phyloP scores from a whole-genome alignment of 148 eudicot species.

The Euryodendron excelsum region DNA sequence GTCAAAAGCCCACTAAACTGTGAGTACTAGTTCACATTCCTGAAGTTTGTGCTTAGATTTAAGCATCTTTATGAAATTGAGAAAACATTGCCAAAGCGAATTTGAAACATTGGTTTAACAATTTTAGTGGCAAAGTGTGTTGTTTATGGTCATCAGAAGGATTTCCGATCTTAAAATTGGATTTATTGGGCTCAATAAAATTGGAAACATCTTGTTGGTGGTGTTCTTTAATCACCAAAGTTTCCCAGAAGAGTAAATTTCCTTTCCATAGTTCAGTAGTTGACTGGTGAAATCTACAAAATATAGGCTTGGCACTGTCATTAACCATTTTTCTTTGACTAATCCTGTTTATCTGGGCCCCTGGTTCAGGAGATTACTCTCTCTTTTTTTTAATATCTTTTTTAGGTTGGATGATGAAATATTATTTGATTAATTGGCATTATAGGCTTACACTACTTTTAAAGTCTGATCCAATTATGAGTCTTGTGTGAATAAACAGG shows the following conservation, averaged over 20 bases:
- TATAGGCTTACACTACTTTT: background rate
- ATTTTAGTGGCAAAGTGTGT: background rate
- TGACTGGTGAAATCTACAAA: too few species aligned
- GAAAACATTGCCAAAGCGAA: background rate
- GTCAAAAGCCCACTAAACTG: background rate
- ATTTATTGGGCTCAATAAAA: background rate
- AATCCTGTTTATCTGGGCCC: background rate
- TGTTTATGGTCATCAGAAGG: too few species aligned
- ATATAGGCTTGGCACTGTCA: too few species aligned
- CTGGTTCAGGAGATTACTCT: too few species aligned
- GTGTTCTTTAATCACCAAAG: too few species aligned
- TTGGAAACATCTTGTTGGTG: background rate
- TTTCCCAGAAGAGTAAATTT: too few species aligned
- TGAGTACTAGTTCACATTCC: background rate
- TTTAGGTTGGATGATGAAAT: too few species aligned
- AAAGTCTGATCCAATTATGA: background rate
- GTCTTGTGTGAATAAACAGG: constrained; percentile 27
- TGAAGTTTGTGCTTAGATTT: background rate
- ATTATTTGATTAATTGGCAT: too few species aligned
- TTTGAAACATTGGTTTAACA: background rate
- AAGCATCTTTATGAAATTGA: background rate
- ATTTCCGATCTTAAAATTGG: too few species aligned
- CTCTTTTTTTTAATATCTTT: background rate
- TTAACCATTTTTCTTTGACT: too few species aligned
- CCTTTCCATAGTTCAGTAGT: too few species aligned